These are phyloP conservation scores for Cadophora gregata DNA, from an alignment of 2,329 filamentous ascomycete genomes.

Conservation along the genomic window DNA sequence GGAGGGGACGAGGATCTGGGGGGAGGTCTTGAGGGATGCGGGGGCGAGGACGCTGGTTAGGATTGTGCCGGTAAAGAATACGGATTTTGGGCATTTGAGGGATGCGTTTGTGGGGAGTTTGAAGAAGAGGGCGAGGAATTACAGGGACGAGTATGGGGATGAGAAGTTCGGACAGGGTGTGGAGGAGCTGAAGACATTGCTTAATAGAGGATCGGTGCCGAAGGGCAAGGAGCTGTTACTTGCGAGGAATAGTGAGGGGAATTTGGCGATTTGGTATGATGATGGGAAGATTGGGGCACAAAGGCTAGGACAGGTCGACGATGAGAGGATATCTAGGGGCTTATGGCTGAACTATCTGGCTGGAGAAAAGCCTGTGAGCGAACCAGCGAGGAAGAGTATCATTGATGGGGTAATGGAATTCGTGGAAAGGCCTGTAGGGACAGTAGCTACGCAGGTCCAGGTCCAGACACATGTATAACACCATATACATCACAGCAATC, in stretches of 20 bases:
- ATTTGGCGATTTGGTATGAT: constrained; percentile 71
- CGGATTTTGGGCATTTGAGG: constrained; percentile 89
- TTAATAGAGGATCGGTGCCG: constrained; percentile 79
- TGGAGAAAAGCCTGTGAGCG: constrained; percentile 85
- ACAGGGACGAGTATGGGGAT: constrained; percentile 63
- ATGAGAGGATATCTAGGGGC: constrained; percentile 80
- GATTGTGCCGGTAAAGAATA: constrained; percentile 87
- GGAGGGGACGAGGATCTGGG: constrained; percentile 76
- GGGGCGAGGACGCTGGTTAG: constrained; percentile 79
- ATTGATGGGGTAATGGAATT: constrained; percentile 88
- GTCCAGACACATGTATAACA: constrained; percentile 5
- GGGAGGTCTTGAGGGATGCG: constrained; percentile 67
- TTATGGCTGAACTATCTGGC: constrained; percentile 92
- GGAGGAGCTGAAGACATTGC: constrained; percentile 79
- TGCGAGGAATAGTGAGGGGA: constrained; percentile 68
- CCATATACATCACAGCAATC: too few species aligned
- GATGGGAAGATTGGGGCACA: constrained; percentile 53
- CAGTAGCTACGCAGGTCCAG: constrained; percentile 77
- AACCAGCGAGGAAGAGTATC: constrained; percentile 79
- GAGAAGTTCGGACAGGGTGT: constrained; percentile 79
- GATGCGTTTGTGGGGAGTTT: constrained; percentile 92
- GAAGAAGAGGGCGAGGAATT: constrained; percentile 57
- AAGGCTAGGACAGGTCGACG: constrained; percentile 73
- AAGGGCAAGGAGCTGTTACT: constrained; percentile 82
- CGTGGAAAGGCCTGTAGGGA: constrained; percentile 86